These are phyloP conservation scores for Chaetomium olivaceum DNA, from an alignment of 2,329 filamentous ascomycete species.

Conservation along the genomic window DNA sequence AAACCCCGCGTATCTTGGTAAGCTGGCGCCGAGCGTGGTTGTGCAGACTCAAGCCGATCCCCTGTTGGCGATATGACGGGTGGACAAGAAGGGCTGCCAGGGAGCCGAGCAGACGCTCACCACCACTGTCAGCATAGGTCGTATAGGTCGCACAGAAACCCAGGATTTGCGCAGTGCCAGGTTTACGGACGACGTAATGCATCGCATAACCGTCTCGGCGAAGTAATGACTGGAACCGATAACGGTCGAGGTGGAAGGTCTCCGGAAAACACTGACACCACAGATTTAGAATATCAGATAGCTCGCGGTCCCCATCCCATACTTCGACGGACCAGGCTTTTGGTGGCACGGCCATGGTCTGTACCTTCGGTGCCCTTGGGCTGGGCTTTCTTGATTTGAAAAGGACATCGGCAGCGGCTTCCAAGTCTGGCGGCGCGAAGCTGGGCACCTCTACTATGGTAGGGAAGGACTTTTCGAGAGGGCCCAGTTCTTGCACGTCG, in stretches of 20 bases:
- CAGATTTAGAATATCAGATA: constrained; percentile 46
- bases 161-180: constrained; percentile 45
- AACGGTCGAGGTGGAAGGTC: constrained; percentile 48
- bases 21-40: constrained; percentile 53
- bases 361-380: constrained; percentile 31
- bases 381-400: constrained; percentile 41
- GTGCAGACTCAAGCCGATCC: constrained; percentile 56
- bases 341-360: constrained; percentile 38
- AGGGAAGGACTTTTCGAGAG: constrained; percentile 48
- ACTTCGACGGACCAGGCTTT: constrained; percentile 46
- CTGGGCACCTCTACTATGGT: constrained; percentile 53
- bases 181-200: constrained; percentile 58
- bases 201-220: constrained; percentile 57
- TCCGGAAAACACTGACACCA: constrained; percentile 50
- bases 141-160: constrained; percentile 64
- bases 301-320: constrained; percentile 45
- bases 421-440: constrained; percentile 50
- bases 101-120: constrained; percentile 56
- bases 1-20: constrained; percentile 52
- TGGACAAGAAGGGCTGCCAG: constrained; percentile 56
- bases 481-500: constrained; percentile 43
- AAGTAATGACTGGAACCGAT: constrained; percentile 49
- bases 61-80: constrained; percentile 48
- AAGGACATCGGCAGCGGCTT: constrained; percentile 53
- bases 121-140: constrained; percentile 55